A percentile compares a stretch with the other conserved stretches of the same genome.
phyloP scores from a whole-genome alignment of 164 flowering plant species.

The Vitis amurensis region DNA sequence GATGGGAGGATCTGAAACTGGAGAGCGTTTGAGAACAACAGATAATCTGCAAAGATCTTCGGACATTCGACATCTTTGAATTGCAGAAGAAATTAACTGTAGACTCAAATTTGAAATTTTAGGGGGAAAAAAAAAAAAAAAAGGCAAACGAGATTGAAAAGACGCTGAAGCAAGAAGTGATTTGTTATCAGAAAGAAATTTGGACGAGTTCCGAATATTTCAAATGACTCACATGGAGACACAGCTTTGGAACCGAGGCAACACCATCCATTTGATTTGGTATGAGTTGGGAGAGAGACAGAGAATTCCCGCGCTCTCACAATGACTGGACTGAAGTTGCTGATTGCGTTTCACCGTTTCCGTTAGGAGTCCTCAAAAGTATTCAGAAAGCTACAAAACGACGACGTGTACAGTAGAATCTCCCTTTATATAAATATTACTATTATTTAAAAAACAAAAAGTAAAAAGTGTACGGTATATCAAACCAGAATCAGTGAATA shows the following conservation, averaged over 20 bases:
- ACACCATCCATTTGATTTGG: conserved; percentile 23
- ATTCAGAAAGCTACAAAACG: too few relatives aligned
- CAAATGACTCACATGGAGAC: conserved; percentile 32
- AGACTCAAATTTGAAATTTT: neutral
- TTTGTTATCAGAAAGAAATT: neutral
- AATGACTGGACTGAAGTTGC: neutral
- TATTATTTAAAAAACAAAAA: too few relatives aligned
- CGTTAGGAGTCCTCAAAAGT: too few relatives aligned
- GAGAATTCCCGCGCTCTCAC: conserved; percentile 8
- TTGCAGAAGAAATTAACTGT: conserved; percentile 61
- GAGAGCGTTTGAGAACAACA: conserved; percentile 34
- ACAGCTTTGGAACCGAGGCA: conserved; percentile 32
- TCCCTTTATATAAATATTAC: too few relatives aligned
- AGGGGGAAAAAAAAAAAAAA: neutral
- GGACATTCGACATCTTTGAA: conserved; percentile 64
- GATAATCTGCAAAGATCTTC: conserved; percentile 62
- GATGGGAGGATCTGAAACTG: conserved; percentile 26
- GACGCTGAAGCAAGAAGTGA: neutral
- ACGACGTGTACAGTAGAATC: too few relatives aligned
- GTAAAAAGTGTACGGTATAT: too few relatives aligned
- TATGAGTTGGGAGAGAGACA: neutral
- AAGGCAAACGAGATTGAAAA: too few relatives aligned
- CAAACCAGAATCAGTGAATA: too few relatives aligned
- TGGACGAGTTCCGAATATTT: neutral
- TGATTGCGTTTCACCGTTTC: too few relatives aligned